A percentile compares a stretch with the other conserved stretches of the same genome.
Conservation (phyloP, 2,329 filamentous ascomycete genomes). For the Didymellaceae sp. region DNA sequence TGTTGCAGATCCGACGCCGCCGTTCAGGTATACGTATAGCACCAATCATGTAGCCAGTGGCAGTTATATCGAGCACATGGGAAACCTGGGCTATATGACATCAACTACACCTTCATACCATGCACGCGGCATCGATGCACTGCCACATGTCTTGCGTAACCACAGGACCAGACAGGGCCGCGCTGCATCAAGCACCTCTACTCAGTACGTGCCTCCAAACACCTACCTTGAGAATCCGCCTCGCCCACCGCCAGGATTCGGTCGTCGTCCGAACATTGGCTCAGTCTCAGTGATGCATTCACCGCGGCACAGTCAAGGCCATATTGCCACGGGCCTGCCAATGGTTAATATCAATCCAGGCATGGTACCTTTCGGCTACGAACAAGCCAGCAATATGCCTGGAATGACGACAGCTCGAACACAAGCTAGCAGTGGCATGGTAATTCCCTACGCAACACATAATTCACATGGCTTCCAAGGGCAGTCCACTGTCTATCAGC, state of each 20-base stretch:
- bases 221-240: constrained; percentile 31
- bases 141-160: constrained; percentile 13
- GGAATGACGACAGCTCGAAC: constrained; percentile 16
- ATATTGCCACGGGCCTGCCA: constrained; percentile 21
- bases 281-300: constrained; percentile 20
- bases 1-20: too few species aligned
- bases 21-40: too few species aligned
- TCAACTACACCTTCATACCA: constrained; percentile 3
- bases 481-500: constrained; percentile 1
- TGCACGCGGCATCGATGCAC: not conserved
- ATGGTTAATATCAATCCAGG: constrained; percentile 14
- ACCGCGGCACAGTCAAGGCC: constrained; percentile 20
- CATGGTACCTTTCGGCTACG: constrained; percentile 23
- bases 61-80: constrained; percentile 7
- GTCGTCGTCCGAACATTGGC: constrained; percentile 23
- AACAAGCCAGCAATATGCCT: constrained; percentile 14
- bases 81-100: constrained; percentile 1
- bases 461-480: constrained; percentile 20
- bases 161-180: constrained; percentile 19
- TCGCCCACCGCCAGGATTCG: constrained; percentile 21
- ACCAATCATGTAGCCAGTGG: not conserved
- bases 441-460: constrained; percentile 19
- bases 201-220: constrained; percentile 4
- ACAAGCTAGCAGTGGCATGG: constrained; percentile 18
- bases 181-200: constrained; percentile 19